These are phyloP conservation scores for Pichia sp. DNA, from an alignment of 1,139 yeast species.

Conservation along the genomic window DNA sequence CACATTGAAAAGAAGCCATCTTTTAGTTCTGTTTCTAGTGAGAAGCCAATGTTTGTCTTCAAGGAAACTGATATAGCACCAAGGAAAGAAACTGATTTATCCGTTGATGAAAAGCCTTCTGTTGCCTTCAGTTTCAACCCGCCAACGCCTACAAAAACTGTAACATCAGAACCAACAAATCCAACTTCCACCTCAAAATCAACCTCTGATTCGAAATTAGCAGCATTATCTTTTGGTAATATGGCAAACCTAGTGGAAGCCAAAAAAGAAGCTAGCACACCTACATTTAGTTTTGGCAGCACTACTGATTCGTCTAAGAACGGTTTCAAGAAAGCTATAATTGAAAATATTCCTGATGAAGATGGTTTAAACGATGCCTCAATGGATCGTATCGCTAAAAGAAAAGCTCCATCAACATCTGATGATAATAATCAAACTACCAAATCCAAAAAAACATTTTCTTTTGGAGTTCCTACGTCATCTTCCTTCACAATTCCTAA, in stretches of 20 bases:
- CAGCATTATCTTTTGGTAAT: neutral
- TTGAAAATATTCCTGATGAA: slow-evolving; percentile 6
- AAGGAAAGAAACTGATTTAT: neutral
- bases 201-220: neutral
- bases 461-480: neutral
- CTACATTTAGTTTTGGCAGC: neutral
- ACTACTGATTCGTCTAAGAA: neutral
- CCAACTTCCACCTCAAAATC: neutral
- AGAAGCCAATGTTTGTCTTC: neutral
- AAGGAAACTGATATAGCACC: neutral
- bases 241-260: neutral
- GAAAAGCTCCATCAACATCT: neutral
- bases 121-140: neutral
- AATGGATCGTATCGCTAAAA: neutral
- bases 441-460: neutral
- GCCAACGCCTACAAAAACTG: neutral
- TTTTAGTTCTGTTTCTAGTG: neutral
- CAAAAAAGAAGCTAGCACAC: neutral
- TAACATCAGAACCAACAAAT: no score
- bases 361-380: slow-evolving; percentile 11
- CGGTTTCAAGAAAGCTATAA: neutral
- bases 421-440: neutral
- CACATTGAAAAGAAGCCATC: neutral
- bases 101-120: neutral
- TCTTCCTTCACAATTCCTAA: neutral